A percentile compares a stretch with the other conserved stretches of the same genome.
These are phyloP conservation scores for Ustilago esculenta DNA, from an alignment of 1,284 basidiomycete genomes.

Conservation along the genomic window DNA sequence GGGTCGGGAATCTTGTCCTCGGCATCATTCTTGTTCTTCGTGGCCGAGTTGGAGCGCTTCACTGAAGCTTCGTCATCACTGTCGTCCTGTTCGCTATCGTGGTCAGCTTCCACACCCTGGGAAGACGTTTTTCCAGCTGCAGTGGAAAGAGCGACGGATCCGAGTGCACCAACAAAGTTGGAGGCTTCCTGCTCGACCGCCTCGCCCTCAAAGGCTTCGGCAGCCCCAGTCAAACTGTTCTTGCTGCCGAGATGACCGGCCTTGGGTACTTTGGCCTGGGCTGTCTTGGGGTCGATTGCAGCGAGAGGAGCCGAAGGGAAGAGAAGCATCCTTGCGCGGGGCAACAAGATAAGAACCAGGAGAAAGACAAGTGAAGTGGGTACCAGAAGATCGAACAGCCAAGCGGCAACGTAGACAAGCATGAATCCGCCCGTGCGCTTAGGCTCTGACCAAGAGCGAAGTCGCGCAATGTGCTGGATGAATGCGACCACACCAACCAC, in stretches of 20 bases:
- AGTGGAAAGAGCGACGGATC: conserved; percentile 68
- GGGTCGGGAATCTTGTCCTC: conserved; percentile 66
- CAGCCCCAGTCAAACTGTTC: conserved; percentile 49
- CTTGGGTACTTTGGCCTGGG: conserved; percentile 58
- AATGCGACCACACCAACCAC: conserved; percentile 70
- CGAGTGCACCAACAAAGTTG: conserved; percentile 69
- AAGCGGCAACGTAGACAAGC: conserved; percentile 43
- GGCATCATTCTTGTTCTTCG: conserved; percentile 28
- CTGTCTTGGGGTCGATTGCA: conserved; percentile 64
- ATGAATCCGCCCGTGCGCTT: conserved; percentile 69
- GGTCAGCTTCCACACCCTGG: conserved; percentile 5
- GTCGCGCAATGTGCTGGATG: conserved; percentile 70
- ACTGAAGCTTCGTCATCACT: conserved; percentile 11
- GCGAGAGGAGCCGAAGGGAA: conserved; percentile 72
- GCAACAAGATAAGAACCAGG: conserved; percentile 70
- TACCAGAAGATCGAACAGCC: conserved; percentile 35
- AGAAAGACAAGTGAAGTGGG: conserved; percentile 64
- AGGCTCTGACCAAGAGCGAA: conserved; percentile 72
- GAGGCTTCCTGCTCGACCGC: conserved; percentile 70
- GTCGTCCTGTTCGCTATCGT: conserved; percentile 28
- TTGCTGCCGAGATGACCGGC: conserved; percentile 61
- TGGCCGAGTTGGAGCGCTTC: conserved; percentile 17
- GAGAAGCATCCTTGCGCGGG: conserved; percentile 69
- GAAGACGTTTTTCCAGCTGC: conserved; percentile 68
- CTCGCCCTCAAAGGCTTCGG: conserved; percentile 69